phyloP scores from a whole-genome alignment of 768 basidiomycete genomes.

The Tricholoma saponaceum region DNA sequence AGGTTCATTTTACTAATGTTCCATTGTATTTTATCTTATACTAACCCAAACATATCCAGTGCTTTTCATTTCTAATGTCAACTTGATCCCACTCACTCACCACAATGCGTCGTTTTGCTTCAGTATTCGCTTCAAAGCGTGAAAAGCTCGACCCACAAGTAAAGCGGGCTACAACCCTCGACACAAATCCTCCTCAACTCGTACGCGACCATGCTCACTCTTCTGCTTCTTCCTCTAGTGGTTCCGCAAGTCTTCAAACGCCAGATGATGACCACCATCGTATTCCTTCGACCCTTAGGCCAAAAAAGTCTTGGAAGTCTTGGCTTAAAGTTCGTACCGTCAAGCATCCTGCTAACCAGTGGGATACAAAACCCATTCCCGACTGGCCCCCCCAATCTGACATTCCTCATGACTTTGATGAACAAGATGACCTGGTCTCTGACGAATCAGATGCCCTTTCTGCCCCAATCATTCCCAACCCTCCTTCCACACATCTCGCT shows the following conservation, averaged over 20 bases:
- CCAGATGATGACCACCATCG: conserved; percentile 50
- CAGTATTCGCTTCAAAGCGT: conserved; percentile 47
- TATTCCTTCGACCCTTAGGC: conserved; percentile 21
- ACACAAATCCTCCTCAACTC: conserved; percentile 10
- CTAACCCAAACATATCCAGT: not conserved
- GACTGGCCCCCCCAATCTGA: conserved; percentile 27
- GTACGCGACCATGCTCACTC: conserved; percentile 39
- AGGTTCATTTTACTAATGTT: not conserved
- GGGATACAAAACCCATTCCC: conserved; percentile 10
- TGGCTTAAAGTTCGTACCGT: conserved; percentile 38
- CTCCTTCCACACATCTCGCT: conserved; percentile 10
- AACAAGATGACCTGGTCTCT: conserved; percentile 11
- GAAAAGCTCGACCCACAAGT: conserved; percentile 30
- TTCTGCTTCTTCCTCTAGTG: conserved; percentile 59
- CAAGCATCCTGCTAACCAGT: conserved; percentile 14
- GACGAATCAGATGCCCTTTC: conserved; percentile 9
- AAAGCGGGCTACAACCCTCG: conserved; percentile 1
- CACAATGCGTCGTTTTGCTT: conserved; percentile 61
- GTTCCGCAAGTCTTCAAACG: conserved; percentile 54
- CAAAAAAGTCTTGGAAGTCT: conserved; percentile 49
- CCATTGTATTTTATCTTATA: too few species aligned
- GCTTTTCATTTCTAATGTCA: conserved; percentile 4
- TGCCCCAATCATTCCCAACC: conserved; percentile 4
- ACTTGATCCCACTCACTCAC: not conserved
- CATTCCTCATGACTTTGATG: conserved; percentile 12